Conservation (phyloP, 139 green algal genomes). For the Tetradesmus obliquus region DNA sequence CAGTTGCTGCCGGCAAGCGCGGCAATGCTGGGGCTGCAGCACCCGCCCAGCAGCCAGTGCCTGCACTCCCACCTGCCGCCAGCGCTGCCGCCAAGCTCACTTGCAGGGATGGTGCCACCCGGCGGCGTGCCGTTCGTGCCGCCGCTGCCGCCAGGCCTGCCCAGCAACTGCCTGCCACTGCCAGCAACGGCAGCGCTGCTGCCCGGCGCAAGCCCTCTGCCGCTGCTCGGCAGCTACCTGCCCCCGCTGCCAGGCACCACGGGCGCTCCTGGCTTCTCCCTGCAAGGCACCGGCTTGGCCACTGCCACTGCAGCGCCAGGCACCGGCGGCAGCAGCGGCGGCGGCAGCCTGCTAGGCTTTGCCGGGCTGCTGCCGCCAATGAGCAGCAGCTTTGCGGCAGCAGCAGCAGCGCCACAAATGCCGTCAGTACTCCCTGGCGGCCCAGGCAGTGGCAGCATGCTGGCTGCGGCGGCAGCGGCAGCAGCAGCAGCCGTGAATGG, state of each 20-base stretch:
- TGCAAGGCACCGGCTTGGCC: neutral
- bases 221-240: neutral
- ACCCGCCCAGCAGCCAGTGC: neutral
- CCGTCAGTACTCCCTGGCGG: neutral
- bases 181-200: slow-evolving; percentile 13
- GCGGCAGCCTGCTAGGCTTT: slow-evolving; percentile 18
- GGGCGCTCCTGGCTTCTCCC: neutral
- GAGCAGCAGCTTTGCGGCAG: slow-evolving; percentile 1
- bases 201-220: neutral
- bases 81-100: neutral
- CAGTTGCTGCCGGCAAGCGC: neutral
- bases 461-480: neutral
- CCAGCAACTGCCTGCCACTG: neutral
- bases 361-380: neutral
- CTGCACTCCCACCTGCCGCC: neutral
- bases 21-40: neutral
- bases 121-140: neutral
- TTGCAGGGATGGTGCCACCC: neutral
- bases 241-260: neutral
- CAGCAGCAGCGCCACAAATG: neutral
- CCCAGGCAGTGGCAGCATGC: neutral
- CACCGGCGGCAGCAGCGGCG: slow-evolving; percentile 11
- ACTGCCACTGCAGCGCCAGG: neutral
- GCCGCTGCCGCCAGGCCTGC: neutral
- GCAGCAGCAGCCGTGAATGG: neutral